Evolutionary conservation across 2,329 filamentous ascomycete species (phyloP).

Genomic region (Talaromyces islandicus): DNA sequence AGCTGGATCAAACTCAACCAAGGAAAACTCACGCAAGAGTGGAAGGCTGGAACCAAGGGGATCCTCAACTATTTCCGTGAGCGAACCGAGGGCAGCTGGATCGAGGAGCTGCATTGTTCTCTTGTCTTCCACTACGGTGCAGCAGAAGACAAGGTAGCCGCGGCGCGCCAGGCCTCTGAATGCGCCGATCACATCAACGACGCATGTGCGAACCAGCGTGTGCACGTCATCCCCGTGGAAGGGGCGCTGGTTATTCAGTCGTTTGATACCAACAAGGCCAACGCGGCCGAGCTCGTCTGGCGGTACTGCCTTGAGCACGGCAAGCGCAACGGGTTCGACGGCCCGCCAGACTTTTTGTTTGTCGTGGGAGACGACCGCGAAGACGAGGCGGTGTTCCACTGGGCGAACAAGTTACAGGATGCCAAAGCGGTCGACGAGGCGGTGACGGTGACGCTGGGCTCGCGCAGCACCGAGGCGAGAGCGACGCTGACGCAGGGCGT

Average conservation of each 20-base stretch:
- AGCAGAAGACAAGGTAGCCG: conserved; percentile 69
- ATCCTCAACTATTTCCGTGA: conserved; percentile 88
- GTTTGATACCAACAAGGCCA: conserved; percentile 79
- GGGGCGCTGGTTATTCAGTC: conserved; percentile 80
- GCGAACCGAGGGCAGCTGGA: conserved; percentile 77
- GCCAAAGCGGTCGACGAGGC: conserved; percentile 60
- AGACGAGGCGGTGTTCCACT: conserved; percentile 88
- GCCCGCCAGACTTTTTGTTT: conserved; percentile 72
- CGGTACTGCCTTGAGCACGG: conserved; percentile 56
- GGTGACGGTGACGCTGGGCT: conserved; percentile 79
- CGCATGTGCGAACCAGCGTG: conserved; percentile 73
- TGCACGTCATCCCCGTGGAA: conserved; percentile 77
- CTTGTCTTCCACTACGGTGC: conserved; percentile 86
- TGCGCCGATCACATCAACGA: conserved; percentile 95
- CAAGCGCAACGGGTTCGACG: conserved; percentile 28
- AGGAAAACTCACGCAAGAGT: conserved; percentile 60
- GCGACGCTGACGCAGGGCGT: conserved; percentile 86
- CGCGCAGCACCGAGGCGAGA: conserved; percentile 79
- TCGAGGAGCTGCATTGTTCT: conserved; percentile 89
- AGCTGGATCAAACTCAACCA: conserved; percentile 77
- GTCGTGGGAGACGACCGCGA: conserved; percentile 87
- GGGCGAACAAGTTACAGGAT: conserved; percentile 73
- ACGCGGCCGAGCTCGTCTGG: conserved; percentile 70
- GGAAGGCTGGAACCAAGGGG: conserved; percentile 76
- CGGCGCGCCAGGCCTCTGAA: conserved; percentile 75